These are phyloP conservation scores for Globisporangium polare DNA, from an alignment of 352 stramenopile species.

Conservation along the genomic window DNA sequence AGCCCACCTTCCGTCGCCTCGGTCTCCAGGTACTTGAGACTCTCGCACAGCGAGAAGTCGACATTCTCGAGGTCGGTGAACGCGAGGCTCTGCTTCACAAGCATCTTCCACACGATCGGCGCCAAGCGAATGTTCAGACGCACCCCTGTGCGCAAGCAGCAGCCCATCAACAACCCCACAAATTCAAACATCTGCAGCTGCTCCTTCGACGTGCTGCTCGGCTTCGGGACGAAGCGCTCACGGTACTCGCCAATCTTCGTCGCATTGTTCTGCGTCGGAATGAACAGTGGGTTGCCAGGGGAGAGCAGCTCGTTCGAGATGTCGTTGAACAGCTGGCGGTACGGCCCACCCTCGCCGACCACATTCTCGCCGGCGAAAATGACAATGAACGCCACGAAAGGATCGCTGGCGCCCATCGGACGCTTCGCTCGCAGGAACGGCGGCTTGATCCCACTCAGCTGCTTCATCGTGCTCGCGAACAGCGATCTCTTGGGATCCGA, in stretches of 20 bases:
- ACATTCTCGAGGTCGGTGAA: slow-evolving; percentile 61
- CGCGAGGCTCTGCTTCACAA: slow-evolving; percentile 67
- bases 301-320: slow-evolving; percentile 64
- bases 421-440: slow-evolving; percentile 58
- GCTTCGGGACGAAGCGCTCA: slow-evolving; percentile 58
- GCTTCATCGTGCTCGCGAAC: slow-evolving; percentile 59
- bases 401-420: slow-evolving; percentile 70
- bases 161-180: slow-evolving; percentile 73
- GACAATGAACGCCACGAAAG: slow-evolving; percentile 80
- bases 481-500: slow-evolving; percentile 53
- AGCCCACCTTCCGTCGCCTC: slow-evolving; percentile 15
- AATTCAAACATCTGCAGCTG: slow-evolving; percentile 75
- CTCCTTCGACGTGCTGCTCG: slow-evolving; percentile 50
- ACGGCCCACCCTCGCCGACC: slow-evolving; percentile 72
- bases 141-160: slow-evolving; percentile 73
- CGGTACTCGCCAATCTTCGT: slow-evolving; percentile 72
- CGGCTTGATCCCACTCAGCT: slow-evolving; percentile 44
- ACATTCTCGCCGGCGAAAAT: slow-evolving; percentile 77
- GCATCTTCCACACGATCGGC: slow-evolving; percentile 75
- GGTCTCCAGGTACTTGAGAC: slow-evolving; percentile 40
- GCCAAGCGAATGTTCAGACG: slow-evolving; percentile 67
- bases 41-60: slow-evolving; percentile 52
- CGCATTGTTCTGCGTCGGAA: slow-evolving; percentile 67
- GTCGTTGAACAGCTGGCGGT: slow-evolving; percentile 79
- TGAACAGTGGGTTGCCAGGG: slow-evolving; percentile 46